Base-by-base conservation (phyloP, 2,329 filamentous ascomycete species). In the Decorospora gaudefroyi region DNA sequence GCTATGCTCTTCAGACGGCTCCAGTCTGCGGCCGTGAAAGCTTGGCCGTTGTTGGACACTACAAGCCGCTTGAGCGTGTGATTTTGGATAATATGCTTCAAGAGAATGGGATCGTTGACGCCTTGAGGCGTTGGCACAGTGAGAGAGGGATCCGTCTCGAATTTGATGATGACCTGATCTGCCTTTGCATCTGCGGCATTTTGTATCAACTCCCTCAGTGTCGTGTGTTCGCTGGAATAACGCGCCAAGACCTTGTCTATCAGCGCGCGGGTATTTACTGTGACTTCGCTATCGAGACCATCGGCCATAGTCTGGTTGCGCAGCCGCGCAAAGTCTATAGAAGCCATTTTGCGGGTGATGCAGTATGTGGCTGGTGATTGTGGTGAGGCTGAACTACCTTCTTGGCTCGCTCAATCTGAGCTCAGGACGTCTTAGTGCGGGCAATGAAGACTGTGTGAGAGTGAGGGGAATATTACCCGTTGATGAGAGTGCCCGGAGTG, bases 171-270 rank as follows among this genome's bases (percentile, higher is more conserved):
- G 57, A 97, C 92, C 42, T 84, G 91, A 11, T 85, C 88, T 33
- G 93, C 93, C 65, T 91, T 88, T 15, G 93, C 93, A 75, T 99
- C 93, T 53, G 93, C 92, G n/a, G 93, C 93, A 68, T 99, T 99
- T 67, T 99, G 93, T 30, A 99, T 90, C 49, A 99, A 84, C 70
- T 99, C 93, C 76, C 93, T 84, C 12, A 99, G 75, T 9, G 83
- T 84, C 9, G 81, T 84, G 86, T 92, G 96, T 76, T 99, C 95
- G 61, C 93, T 92, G 2, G 91, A 96, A 69, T 99, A 99, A 65
- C 93, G 81, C 7, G 93, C 93, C 35, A 99, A 81, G 8, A 99
- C 92, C 72, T 99, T 99, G 75, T 97, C 95, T 67, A 99, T 99
- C 60, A 99, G 74, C 29, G 93, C 93, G 64, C 95, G 82, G 34